These are phyloP conservation scores for Pseudogymnoascus sp. DNA, from an alignment of 2,329 filamentous ascomycete species.

Conservation along the genomic window DNA sequence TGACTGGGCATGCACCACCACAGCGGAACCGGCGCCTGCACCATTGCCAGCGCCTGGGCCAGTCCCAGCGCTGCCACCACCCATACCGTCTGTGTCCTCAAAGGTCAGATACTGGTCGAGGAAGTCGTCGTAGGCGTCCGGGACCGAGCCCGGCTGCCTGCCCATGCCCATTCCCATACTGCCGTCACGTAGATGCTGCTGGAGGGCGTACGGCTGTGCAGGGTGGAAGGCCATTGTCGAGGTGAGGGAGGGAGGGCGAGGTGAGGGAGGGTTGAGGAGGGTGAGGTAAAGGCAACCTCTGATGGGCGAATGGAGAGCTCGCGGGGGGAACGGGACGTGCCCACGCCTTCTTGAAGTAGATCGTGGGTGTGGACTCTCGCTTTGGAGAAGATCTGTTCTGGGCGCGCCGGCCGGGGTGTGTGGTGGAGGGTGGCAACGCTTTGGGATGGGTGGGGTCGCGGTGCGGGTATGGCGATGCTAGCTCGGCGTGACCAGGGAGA, in stretches of 20 bases:
- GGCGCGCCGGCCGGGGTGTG: not conserved
- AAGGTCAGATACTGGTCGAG: conserved; percentile 56
- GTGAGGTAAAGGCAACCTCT: not conserved
- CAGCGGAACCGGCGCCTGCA: not conserved
- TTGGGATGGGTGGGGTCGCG: not conserved
- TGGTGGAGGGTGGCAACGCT: not conserved
- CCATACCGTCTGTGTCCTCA: conserved; percentile 36
- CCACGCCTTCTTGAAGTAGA: not conserved
- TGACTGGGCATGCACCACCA: not conserved
- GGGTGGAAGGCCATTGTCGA: not conserved
- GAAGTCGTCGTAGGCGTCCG: conserved; percentile 48
- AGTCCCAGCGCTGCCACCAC: not conserved
- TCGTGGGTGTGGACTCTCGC: not conserved
- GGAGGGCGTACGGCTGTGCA: not conserved
- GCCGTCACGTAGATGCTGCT: not conserved
- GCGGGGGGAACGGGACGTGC: not conserved
- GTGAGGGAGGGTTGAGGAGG: not conserved
- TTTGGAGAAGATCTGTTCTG: not conserved
- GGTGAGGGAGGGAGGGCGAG: not conserved
- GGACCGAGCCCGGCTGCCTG: not conserved
- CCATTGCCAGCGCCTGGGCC: no score
- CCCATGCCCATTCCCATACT: not conserved
- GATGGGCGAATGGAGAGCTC: not conserved
- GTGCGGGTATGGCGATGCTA: not conserved
- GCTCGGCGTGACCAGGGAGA: not conserved